phyloP scores from a whole-genome alignment of 257 asterid genomes.

The Buddleja alternifolia region DNA sequence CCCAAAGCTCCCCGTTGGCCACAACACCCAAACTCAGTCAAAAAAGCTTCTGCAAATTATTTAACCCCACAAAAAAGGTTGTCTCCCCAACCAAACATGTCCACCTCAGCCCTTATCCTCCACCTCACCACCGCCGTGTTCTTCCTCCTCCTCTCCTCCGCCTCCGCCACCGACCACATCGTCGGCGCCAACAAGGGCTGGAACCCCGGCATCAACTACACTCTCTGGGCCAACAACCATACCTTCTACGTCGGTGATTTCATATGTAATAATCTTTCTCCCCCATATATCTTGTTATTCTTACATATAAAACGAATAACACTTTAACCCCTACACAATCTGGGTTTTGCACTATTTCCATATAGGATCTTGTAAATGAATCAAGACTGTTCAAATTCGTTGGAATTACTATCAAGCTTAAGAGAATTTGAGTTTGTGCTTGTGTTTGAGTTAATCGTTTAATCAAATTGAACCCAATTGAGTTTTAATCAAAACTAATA shows the following conservation, averaged over 20 bases:
- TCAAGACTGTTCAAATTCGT: too few relatives aligned
- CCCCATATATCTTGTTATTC: background rate
- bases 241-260: constrained; percentile 84
- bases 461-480: too few relatives aligned
- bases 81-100: constrained; percentile 35
- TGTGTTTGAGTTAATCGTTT: too few relatives aligned
- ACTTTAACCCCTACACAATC: too few relatives aligned
- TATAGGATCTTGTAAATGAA: too few relatives aligned
- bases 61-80: constrained; percentile 18
- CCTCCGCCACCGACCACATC: constrained; percentile 86
- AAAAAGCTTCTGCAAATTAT: background rate
- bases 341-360: too few relatives aligned
- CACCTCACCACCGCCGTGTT: constrained; percentile 41
- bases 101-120: constrained; percentile 45
- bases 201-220: constrained; percentile 92
- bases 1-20: constrained; percentile 22
- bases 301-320: background rate
- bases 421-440: too few relatives aligned
- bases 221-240: constrained; percentile 93
- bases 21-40: background rate
- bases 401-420: too few relatives aligned
- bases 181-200: constrained; percentile 94
- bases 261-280: constrained; percentile 51
- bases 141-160: constrained; percentile 52
- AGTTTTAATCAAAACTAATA: too few relatives aligned